These are phyloP conservation scores for Leishmania gerbilli DNA, from an alignment of 208 protist genomes.

Conservation along the genomic window DNA sequence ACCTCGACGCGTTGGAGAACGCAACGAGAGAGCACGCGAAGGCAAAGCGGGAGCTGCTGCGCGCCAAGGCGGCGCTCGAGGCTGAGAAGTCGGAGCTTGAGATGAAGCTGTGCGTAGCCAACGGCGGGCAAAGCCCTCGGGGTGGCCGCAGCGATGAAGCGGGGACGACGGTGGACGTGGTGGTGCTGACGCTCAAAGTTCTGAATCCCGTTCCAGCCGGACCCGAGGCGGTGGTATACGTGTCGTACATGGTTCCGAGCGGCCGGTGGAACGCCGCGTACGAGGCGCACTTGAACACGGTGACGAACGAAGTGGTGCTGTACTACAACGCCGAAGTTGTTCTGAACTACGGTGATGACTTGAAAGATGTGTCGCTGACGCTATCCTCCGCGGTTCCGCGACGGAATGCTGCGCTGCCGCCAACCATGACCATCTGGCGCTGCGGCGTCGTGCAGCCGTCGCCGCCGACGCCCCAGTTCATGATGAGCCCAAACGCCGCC, in stretches of 20 bases:
- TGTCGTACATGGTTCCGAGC: constrained; percentile 23
- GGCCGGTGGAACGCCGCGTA: constrained; percentile 23
- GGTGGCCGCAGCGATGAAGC: not conserved
- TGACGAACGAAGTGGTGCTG: constrained; percentile 26
- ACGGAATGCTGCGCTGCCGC: constrained; percentile 24
- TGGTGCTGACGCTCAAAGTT: constrained; percentile 30
- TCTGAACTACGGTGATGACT: constrained; percentile 20
- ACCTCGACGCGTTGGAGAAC: constrained; percentile 19
- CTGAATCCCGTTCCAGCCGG: constrained; percentile 20
- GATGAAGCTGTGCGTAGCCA: not conserved
- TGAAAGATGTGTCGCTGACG: constrained; percentile 25
- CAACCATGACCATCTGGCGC: constrained; percentile 24
- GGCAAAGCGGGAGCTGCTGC: constrained; percentile 15
- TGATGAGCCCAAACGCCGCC: not conserved
- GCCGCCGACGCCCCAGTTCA: not conserved
- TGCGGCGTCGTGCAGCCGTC: constrained; percentile 17
- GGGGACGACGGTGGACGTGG: constrained; percentile 5
- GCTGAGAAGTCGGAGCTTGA: constrained; percentile 8
- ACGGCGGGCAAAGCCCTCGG: not conserved
- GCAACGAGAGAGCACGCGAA: constrained; percentile 12
- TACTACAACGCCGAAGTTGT: constrained; percentile 33
- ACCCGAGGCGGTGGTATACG: constrained; percentile 27
- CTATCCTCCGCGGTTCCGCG: constrained; percentile 20
- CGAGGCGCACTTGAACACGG: constrained; percentile 27
- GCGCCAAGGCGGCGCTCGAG: constrained; percentile 13